phyloP scores from a whole-genome alignment of 2,329 filamentous ascomycete genomes.

The Monilinia aucupariae region DNA sequence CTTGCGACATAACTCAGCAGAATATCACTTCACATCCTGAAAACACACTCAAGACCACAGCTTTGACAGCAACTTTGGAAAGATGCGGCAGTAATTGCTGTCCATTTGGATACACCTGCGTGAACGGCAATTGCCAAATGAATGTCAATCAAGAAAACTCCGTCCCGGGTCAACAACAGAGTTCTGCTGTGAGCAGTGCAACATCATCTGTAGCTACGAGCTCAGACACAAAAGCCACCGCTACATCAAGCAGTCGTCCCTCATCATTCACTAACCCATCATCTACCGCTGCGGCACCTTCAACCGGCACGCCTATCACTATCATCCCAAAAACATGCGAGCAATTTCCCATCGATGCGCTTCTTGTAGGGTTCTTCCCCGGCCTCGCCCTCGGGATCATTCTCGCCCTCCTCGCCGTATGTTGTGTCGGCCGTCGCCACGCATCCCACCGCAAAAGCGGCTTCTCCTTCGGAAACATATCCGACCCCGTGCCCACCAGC shows the following conservation, averaged over 20 bases:
- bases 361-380: constrained; percentile 37
- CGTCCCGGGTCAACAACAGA: constrained; percentile 24
- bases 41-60: constrained; percentile 61
- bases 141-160: constrained; percentile 45
- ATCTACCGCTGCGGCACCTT: constrained; percentile 17
- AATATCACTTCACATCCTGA: constrained; percentile 51
- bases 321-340: constrained; percentile 21
- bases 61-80: constrained; percentile 50
- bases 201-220: constrained; percentile 22
- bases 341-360: constrained; percentile 25
- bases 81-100: constrained; percentile 60
- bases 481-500: constrained; percentile 48
- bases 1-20: constrained; percentile 58
- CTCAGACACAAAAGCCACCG: constrained; percentile 1
- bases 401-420: constrained; percentile 39
- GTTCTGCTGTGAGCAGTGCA: constrained; percentile 26
- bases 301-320: constrained; percentile 7
- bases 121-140: constrained; percentile 43
- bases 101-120: constrained; percentile 65
- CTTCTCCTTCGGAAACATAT: constrained; percentile 44
- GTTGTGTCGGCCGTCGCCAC: constrained; percentile 34
- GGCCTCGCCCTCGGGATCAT: constrained; percentile 46
- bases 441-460: constrained; percentile 32
- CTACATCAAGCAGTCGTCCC: neutral
- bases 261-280: constrained; percentile 23